These are phyloP conservation scores for Penicillium thymicola DNA, from an alignment of 2,329 filamentous ascomycete species.

Conservation along the genomic window DNA sequence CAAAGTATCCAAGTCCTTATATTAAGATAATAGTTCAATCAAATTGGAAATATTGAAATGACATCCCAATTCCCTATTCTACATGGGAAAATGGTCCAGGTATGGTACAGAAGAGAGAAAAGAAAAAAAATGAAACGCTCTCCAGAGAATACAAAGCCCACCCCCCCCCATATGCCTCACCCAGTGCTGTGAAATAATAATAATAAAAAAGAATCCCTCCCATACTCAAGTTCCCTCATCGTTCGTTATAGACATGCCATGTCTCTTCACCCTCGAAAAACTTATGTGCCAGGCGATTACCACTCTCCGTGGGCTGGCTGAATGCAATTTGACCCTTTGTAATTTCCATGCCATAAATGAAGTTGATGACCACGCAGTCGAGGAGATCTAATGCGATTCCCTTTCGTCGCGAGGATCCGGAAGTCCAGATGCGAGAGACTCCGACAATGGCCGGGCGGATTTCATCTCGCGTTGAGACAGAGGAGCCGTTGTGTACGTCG, in stretches of 20 bases:
- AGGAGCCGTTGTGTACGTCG: slow-evolving; percentile 34
- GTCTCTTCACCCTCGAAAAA: slow-evolving; percentile 56
- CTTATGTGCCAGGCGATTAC: slow-evolving; percentile 54
- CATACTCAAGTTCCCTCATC: slow-evolving; percentile 23
- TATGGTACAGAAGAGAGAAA: slow-evolving; percentile 5
- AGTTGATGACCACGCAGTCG: slow-evolving; percentile 54
- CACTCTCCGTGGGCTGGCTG: slow-evolving; percentile 63
- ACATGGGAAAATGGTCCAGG: neutral
- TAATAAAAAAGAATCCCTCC: neutral
- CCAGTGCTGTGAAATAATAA: neutral
- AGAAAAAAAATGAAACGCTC: neutral
- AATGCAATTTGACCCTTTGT: slow-evolving; percentile 58
- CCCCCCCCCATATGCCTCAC: neutral
- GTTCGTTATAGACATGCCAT: slow-evolving; percentile 59
- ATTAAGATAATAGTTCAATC: neutral
- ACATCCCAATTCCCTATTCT: slow-evolving; percentile 3
- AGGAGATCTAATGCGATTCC: slow-evolving; percentile 58
- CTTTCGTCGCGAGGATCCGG: slow-evolving; percentile 52
- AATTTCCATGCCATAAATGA: slow-evolving; percentile 55
- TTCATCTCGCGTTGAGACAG: slow-evolving; percentile 46
- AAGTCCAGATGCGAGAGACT: slow-evolving; percentile 65
- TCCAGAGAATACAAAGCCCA: neutral
- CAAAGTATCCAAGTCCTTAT: neutral
- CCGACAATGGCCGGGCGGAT: slow-evolving; percentile 53
- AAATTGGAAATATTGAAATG: slow-evolving; percentile 3